A percentile compares a stretch with the other conserved stretches of the same genome.
These are phyloP conservation scores for Fusarium sacchari DNA, from an alignment of 2,329 filamentous ascomycete species.

Conservation along the genomic window DNA sequence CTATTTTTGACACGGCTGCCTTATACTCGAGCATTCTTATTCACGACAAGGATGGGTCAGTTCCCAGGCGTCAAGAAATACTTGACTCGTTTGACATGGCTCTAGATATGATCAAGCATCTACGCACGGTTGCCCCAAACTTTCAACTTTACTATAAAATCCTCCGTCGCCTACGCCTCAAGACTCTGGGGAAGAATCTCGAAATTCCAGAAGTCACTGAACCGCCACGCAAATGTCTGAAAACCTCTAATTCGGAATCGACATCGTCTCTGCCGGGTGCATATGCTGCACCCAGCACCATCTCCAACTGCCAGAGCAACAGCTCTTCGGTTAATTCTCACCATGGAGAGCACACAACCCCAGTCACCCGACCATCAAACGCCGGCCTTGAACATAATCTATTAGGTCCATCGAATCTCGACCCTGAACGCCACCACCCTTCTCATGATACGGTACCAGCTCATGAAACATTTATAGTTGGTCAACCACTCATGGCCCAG, in stretches of 20 bases:
- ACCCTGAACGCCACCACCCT: background rate
- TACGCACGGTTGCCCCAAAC: background rate
- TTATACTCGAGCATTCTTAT: background rate
- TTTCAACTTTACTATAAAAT: background rate
- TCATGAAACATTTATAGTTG: background rate
- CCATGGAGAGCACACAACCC: background rate
- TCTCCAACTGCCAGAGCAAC: background rate
- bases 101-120: background rate
- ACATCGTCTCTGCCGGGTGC: background rate
- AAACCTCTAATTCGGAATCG: background rate
- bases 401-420: rapidly evolving
- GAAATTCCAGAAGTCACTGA: background rate
- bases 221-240: background rate
- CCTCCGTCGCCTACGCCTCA: background rate
- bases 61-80: background rate
- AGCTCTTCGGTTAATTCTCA: background rate
- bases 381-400: background rate
- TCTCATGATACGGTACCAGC: rapidly evolving
- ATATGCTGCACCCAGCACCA: background rate
- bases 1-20: background rate
- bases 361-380: background rate
- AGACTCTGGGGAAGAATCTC: background rate
- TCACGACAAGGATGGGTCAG: background rate
- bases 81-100: background rate
- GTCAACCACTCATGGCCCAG: background rate